These are phyloP conservation scores for Penicilliopsis zonata DNA, from an alignment of 495 filamentous ascomycete species.

Conservation along the genomic window DNA sequence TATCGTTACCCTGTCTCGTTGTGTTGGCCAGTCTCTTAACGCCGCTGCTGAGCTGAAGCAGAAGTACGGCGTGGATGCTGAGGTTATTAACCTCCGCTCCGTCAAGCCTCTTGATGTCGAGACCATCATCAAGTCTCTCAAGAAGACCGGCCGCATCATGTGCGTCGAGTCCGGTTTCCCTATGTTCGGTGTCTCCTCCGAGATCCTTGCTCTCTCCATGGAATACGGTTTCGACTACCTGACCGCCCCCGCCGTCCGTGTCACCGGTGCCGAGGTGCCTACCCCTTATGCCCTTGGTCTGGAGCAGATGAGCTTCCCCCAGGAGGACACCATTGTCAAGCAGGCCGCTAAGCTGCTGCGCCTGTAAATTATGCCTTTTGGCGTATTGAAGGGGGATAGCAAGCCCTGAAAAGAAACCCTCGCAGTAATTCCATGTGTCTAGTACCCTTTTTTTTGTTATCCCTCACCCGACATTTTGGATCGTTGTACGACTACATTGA, in stretches of 20 bases:
- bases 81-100: constrained; percentile 96
- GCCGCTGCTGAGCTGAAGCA: constrained; percentile 84
- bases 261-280: constrained; percentile 92
- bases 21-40: constrained; percentile 81
- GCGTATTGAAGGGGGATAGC: constrained; percentile 5
- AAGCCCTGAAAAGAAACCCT: constrained; percentile 5
- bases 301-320: constrained; percentile 88
- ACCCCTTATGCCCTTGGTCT: constrained; percentile 83
- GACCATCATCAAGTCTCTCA: constrained; percentile 86
- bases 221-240: constrained; percentile 98
- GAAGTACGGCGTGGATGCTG: constrained; percentile 89
- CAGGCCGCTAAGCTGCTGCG: constrained; percentile 76
- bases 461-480: constrained; percentile 16
- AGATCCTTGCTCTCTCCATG: constrained; percentile 88
- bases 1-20: constrained; percentile 86
- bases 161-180: constrained; percentile 94
- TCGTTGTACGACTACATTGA: constrained; percentile 29
- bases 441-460: constrained; percentile 22
- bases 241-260: constrained; percentile 79
- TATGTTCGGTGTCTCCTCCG: constrained; percentile 78
- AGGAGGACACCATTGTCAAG: constrained; percentile 67
- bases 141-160: constrained; percentile 93
- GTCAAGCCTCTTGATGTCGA: constrained; percentile 95
- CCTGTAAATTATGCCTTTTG: constrained; percentile 38
- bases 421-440: constrained; percentile 20